These are phyloP conservation scores for Volvox africanus DNA, from an alignment of 139 green algal genomes.

Conservation along the genomic window DNA sequence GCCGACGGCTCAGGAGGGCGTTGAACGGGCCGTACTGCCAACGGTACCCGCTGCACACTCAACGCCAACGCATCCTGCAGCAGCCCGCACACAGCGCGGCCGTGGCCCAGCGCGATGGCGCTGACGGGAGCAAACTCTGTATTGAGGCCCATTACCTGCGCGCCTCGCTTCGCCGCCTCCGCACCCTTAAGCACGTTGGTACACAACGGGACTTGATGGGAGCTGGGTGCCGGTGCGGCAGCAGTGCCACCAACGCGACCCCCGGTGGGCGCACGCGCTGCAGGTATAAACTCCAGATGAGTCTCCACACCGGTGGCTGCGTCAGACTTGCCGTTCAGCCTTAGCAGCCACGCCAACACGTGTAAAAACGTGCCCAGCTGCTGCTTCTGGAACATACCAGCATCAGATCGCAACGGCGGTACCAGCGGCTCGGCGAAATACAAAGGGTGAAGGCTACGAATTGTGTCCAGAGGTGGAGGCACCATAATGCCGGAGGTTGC, in stretches of 20 bases:
- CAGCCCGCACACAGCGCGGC: slow-evolving; percentile 50
- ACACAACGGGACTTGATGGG: slow-evolving; percentile 15
- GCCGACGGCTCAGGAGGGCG: slow-evolving; percentile 1
- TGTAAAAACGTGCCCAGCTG: slow-evolving; percentile 60
- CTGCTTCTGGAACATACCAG: slow-evolving; percentile 53
- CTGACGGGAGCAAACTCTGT: slow-evolving; percentile 59
- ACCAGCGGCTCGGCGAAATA: slow-evolving; percentile 63
- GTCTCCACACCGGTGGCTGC: slow-evolving; percentile 26
- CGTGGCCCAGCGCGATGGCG: slow-evolving; percentile 54
- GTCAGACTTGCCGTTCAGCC: slow-evolving; percentile 39
- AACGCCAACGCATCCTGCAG: slow-evolving; percentile 50
- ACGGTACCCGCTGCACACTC: slow-evolving; percentile 2
- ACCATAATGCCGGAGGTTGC: neutral
- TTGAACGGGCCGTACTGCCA: slow-evolving; percentile 9
- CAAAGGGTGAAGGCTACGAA: slow-evolving; percentile 60
- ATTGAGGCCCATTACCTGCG: slow-evolving; percentile 47
- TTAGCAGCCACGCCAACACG: slow-evolving; percentile 57
- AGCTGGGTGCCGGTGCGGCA: neutral
- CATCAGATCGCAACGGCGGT: slow-evolving; percentile 42
- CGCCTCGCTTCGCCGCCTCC: slow-evolving; percentile 55
- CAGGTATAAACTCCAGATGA: slow-evolving; percentile 41
- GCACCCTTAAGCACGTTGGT: slow-evolving; percentile 62
- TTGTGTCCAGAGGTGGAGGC: slow-evolving; percentile 11
- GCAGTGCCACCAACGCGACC: neutral
- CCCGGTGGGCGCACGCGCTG: neutral